phyloP scores from a whole-genome alignment of 2,329 filamentous ascomycete species.

The Pseudogymnoascus sp. region DNA sequence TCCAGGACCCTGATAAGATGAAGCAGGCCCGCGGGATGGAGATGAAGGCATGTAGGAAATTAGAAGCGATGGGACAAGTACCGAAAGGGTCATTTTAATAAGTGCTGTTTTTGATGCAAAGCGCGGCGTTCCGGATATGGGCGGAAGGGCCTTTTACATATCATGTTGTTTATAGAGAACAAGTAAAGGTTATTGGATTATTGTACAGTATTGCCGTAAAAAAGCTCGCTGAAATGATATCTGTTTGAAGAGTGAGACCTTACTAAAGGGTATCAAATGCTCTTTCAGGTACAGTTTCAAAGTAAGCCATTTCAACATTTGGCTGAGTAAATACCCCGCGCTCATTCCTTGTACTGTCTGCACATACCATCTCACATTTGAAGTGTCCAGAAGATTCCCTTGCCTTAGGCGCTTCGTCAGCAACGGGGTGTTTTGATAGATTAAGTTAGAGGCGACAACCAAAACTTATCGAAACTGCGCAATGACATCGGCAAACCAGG shows the following conservation, averaged over 20 bases:
- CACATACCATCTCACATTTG: neutral
- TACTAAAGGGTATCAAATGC: neutral
- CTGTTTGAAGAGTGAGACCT: neutral
- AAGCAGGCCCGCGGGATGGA: conserved; percentile 40
- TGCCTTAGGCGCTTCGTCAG: neutral
- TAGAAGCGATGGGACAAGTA: conserved; percentile 39
- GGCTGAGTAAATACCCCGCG: conserved; percentile 8
- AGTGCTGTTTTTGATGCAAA: conserved; percentile 14
- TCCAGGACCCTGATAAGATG: conserved; percentile 54
- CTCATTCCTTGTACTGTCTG: neutral
- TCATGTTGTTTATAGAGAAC: conserved; percentile 7
- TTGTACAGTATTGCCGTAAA: neutral
- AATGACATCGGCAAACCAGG: conserved; percentile 6
- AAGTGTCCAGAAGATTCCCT: conserved; percentile 4
- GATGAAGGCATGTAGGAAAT: conserved; percentile 49
- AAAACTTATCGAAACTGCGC: neutral
- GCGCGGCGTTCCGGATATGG: conserved; percentile 10
- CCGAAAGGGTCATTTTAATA: conserved; percentile 4
- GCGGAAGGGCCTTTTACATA: conserved; percentile 2
- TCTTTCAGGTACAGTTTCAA: conserved; percentile 2
- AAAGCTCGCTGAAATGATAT: neutral
- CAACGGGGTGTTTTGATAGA: conserved; percentile 1
- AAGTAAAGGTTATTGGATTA: neutral
- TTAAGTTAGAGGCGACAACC: conserved; percentile 5
- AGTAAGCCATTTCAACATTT: neutral